Evolutionary conservation across 2,329 filamentous ascomycete species (phyloP).

Genomic region (Fusarium ramigenum): DNA sequence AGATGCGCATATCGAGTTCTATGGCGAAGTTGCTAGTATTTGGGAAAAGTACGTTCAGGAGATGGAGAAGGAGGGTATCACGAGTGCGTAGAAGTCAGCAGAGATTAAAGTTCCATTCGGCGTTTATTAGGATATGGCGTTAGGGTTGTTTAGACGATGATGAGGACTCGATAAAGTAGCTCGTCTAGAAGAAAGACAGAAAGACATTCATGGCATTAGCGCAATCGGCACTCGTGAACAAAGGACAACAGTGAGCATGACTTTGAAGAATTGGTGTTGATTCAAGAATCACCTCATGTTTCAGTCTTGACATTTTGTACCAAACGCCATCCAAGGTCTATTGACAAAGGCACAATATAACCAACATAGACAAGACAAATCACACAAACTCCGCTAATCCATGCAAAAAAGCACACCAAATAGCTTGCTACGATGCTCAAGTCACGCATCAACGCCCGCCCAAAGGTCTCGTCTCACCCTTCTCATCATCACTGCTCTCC

Average conservation of each 20-base stretch:
- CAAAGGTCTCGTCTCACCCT: conserved; percentile 40
- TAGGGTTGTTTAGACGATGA: conserved; percentile 18
- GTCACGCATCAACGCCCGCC: conserved; percentile 24
- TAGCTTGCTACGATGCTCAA: neutral
- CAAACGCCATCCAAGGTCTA: conserved; percentile 37
- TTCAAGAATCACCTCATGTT: neutral
- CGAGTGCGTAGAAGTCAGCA: conserved; percentile 8
- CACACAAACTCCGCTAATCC: conserved; percentile 36
- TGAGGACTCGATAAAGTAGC: conserved; percentile 5
- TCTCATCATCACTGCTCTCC: conserved; percentile 50
- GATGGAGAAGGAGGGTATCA: conserved; percentile 75
- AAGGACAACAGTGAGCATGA: neutral
- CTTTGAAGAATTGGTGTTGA: neutral
- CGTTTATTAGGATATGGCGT: conserved; percentile 38
- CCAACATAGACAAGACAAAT: conserved; percentile 23
- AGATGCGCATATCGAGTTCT: conserved; percentile 88
- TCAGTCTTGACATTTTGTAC: neutral
- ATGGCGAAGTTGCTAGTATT: conserved; percentile 78
- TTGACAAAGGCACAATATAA: conserved; percentile 24
- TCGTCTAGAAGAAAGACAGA: conserved; percentile 6
- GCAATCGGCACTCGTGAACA: neutral
- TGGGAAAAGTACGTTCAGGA: conserved; percentile 93
- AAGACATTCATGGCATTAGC: neutral
- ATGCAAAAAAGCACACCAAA: conserved; percentile 32
- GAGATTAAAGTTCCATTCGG: neutral